A percentile compares a stretch with the other conserved stretches of the same genome.
Evolutionary conservation across 768 basidiomycete genomes (phyloP).

Genomic region (Amanita jacksonii): DNA sequence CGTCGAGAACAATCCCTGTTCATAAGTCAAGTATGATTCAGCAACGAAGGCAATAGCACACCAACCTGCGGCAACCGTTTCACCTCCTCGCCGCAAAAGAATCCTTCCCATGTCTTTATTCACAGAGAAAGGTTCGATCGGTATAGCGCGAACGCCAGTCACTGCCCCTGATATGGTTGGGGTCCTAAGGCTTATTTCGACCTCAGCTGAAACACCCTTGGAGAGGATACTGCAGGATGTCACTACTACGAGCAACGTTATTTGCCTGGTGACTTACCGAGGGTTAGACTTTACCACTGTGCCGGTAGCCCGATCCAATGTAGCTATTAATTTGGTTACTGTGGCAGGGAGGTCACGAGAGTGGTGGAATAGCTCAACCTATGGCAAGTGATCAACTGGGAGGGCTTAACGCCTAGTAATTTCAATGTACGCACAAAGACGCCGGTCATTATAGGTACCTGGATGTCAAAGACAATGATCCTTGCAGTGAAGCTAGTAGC

Average conservation of each 20-base stretch:
- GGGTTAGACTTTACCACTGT: slow-evolving; percentile 69
- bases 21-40: no score
- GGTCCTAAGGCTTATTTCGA: slow-evolving; percentile 69
- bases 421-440: slow-evolving; percentile 48
- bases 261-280: slow-evolving; percentile 39
- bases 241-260: neutral
- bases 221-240: slow-evolving; percentile 58
- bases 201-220: slow-evolving; percentile 79
- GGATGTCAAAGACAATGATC: slow-evolving; percentile 89
- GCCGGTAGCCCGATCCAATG: slow-evolving; percentile 71
- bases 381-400: neutral
- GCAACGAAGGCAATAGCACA: neutral
- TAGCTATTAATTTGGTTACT: slow-evolving; percentile 69
- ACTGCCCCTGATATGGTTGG: slow-evolving; percentile 39
- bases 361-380: slow-evolving; percentile 95
- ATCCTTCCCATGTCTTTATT: slow-evolving; percentile 98
- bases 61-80: slow-evolving; percentile 88
- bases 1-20: slow-evolving; percentile 1
- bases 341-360: slow-evolving; percentile 88
- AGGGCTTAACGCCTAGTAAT: no score
- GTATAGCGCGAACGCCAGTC: slow-evolving; percentile 47
- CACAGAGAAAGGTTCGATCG: slow-evolving; percentile 73
- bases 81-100: slow-evolving; percentile 78
- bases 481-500: slow-evolving; percentile 73
- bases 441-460: slow-evolving; percentile 81